Evolutionary conservation across 1,284 basidiomycete species (phyloP).

Genomic region (Sutorius eximius): DNA sequence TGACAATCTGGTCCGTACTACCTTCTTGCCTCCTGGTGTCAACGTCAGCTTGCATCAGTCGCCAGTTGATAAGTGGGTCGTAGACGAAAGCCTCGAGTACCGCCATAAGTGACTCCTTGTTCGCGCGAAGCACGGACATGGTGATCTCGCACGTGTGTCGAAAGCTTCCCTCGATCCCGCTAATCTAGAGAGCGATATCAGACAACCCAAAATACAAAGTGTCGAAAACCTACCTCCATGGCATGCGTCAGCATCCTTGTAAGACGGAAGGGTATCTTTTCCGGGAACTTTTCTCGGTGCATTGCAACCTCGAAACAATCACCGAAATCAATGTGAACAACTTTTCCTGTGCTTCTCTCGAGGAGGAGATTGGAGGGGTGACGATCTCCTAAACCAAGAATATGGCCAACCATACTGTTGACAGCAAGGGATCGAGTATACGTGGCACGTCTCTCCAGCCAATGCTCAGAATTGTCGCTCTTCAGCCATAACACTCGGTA

Average conservation of each 20-base stretch:
- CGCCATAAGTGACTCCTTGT: constrained; percentile 97
- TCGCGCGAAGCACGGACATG: constrained; percentile 94
- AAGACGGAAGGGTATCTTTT: constrained; percentile 97
- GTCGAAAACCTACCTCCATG: constrained; percentile 78
- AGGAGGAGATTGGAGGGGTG: constrained; percentile 97
- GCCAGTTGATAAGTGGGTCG: constrained; percentile 88
- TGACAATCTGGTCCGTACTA: constrained; percentile 24
- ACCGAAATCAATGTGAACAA: constrained; percentile 97
- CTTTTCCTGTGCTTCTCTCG: constrained; percentile 90
- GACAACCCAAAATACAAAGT: background rate
- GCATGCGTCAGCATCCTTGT: constrained; percentile 99
- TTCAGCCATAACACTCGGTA: constrained; percentile 98
- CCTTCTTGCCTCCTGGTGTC: constrained; percentile 64
- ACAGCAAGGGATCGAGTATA: constrained; percentile 96
- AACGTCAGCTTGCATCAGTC: constrained; percentile 74
- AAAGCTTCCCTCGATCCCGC: constrained; percentile 98
- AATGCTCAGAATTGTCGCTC: constrained; percentile 93
- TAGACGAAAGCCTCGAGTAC: constrained; percentile 95
- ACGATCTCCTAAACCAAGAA: constrained; percentile 96
- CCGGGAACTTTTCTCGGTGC: constrained; percentile 98
- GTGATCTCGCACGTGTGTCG: constrained; percentile 95
- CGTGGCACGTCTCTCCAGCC: constrained; percentile 95
- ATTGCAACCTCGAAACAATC: constrained; percentile 95
- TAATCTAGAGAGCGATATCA: constrained; percentile 56
- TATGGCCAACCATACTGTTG: constrained; percentile 97